These are phyloP conservation scores for Edaphochlamys debaryana DNA, from an alignment of 139 green algal genomes.

Conservation along the genomic window DNA sequence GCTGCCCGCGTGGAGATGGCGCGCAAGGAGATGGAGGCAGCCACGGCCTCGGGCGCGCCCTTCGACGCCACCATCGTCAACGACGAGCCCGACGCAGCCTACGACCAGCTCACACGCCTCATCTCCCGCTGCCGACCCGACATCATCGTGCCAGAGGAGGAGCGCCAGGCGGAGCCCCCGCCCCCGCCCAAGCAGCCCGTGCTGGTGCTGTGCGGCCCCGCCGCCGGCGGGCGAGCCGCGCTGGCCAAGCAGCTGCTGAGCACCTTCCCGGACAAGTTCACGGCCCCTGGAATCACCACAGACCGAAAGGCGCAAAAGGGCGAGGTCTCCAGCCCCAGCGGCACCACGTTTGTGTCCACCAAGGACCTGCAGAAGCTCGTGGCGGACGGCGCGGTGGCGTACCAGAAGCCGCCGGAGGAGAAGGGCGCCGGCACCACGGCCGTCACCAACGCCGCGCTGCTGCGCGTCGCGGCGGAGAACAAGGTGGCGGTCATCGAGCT, in stretches of 20 bases:
- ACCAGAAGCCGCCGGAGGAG: slow-evolving; percentile 15
- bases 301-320: slow-evolving; percentile 65
- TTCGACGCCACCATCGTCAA: slow-evolving; percentile 69
- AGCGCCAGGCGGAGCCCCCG: slow-evolving; percentile 40
- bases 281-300: slow-evolving; percentile 49
- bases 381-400: slow-evolving; percentile 33
- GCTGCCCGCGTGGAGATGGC: slow-evolving; percentile 47
- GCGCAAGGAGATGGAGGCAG: slow-evolving; percentile 45
- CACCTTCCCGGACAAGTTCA: slow-evolving; percentile 59
- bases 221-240: slow-evolving; percentile 41
- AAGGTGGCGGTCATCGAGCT: slow-evolving; percentile 53
- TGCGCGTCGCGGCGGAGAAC: not conserved
- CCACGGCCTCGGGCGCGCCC: slow-evolving; percentile 10
- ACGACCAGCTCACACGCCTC: slow-evolving; percentile 54
- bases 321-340: slow-evolving; percentile 18
- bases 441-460: slow-evolving; percentile 43
- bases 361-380: slow-evolving; percentile 59
- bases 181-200: slow-evolving; percentile 48
- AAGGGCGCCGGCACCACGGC: slow-evolving; percentile 22
- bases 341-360: slow-evolving; percentile 42
- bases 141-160: slow-evolving; percentile 59
- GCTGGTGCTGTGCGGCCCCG: slow-evolving; percentile 51
- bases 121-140: slow-evolving; percentile 67
- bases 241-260: slow-evolving; percentile 46
- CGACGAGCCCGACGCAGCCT: slow-evolving; percentile 52